These are phyloP conservation scores for Naganishia kalamii DNA, from an alignment of 768 basidiomycete species.

Conservation along the genomic window DNA sequence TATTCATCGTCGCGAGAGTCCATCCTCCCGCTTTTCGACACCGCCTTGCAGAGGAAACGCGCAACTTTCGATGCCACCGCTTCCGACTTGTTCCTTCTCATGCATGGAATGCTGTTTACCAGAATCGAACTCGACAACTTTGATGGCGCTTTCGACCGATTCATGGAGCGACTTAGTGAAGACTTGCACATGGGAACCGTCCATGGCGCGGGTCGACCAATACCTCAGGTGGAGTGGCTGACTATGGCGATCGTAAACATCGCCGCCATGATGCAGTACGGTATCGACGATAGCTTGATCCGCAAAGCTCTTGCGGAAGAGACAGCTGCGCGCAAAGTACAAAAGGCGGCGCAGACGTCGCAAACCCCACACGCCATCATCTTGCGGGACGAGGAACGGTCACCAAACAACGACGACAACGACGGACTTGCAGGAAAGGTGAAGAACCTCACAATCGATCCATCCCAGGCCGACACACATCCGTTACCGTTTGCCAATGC, in stretches of 20 bases:
- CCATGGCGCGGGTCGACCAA: conserved; percentile 34
- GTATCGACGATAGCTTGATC: conserved; percentile 64
- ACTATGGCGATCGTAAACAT: conserved; percentile 91
- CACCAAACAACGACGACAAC: conserved; percentile 24
- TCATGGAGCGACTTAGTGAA: conserved; percentile 76
- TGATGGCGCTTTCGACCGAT: conserved; percentile 67
- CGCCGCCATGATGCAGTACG: conserved; percentile 77
- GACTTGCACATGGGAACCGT: conserved; percentile 51
- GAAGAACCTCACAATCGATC: background rate
- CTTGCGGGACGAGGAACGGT: conserved; percentile 26
- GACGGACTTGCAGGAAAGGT: conserved; percentile 52
- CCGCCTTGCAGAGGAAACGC: conserved; percentile 63
- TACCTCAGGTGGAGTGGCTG: conserved; percentile 62
- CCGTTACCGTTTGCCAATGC: conserved; percentile 50
- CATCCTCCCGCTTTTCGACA: conserved; percentile 79
- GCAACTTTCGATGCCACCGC: conserved; percentile 60
- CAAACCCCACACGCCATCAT: conserved; percentile 28
- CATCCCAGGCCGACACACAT: background rate
- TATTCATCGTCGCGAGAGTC: conserved; percentile 85
- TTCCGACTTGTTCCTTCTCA: conserved; percentile 75
- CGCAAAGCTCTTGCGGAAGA: conserved; percentile 56
- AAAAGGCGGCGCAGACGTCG: conserved; percentile 1
- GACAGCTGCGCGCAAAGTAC: conserved; percentile 34
- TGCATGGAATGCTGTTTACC: conserved; percentile 97
- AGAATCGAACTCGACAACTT: conserved; percentile 92